Evolutionary conservation across 2,329 filamentous ascomycete genomes (phyloP), one percentile per base, ranked within the genome.

Genomic region (Aschersonia sp.): DNA sequence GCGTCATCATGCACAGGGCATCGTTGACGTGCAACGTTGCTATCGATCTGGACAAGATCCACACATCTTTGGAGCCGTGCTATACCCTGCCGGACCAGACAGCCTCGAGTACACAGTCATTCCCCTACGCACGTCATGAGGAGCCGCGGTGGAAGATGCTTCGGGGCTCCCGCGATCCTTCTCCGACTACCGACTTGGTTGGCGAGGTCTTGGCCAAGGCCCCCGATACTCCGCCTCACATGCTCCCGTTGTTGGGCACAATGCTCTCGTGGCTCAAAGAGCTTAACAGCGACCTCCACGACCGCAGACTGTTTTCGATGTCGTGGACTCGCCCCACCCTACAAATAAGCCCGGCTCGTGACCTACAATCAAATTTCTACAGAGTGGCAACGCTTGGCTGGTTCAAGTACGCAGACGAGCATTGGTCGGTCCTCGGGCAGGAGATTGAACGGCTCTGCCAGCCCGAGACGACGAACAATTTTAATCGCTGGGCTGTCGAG

Each of bases 401-500:
- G 58, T 57, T 57, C 5, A 30, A 48, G 2, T 52, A 59, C 30
- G 59, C 56, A 4, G 53, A 57, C 8, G 45, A 47, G 2, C 53
- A 60, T 48, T 64, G 64, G 64, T 32, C 51, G 8, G 53, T 54
- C 5, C 48, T 64, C 3, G 37, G 52, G 35, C 43, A 54, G 1
- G 52, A 59, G 11, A 53, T 65, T 10, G 53, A 52, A 8, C 46
- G 51, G 6, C 55, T 67, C 5, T 66, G 67, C 44, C 48, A 51
- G 2, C 43, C 49, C 0, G 48, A 55, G 0, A 56, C 51, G 29
- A 53, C 56, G 1, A 58, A 54, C 44, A 62, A 58, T 49, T 64
- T 66, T 33, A 56, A 60, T 8, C 63, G 66, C 22, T 67, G 65
- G 64, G 54, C 55, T 4, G 49, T 67, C 22, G 62, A 66, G 43